These are phyloP conservation scores for Naganishia onofrii DNA, from an alignment of 768 basidiomycete species.

Conservation along the genomic window DNA sequence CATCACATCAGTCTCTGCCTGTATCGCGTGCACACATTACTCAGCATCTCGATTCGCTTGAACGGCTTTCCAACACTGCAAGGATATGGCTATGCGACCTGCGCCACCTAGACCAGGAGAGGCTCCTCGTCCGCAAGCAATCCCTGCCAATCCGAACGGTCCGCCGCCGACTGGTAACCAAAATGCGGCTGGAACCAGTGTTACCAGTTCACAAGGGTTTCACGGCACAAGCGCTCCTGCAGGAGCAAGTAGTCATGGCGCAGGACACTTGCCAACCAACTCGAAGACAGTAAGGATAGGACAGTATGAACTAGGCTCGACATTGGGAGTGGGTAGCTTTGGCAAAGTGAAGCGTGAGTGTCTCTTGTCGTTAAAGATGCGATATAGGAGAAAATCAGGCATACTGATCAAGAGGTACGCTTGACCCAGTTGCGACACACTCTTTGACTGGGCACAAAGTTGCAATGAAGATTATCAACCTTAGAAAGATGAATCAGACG, in stretches of 20 bases:
- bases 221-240: slow-evolving; percentile 9
- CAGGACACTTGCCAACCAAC: slow-evolving; percentile 26
- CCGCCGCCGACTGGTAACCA: neutral
- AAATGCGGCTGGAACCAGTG: slow-evolving; percentile 9
- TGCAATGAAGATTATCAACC: slow-evolving; percentile 96
- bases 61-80: neutral
- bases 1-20: neutral
- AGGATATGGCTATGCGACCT: slow-evolving; percentile 46
- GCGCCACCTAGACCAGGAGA: slow-evolving; percentile 37
- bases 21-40: neutral
- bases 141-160: slow-evolving; percentile 20
- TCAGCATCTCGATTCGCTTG: neutral
- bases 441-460: slow-evolving; percentile 91
- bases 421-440: slow-evolving; percentile 77
- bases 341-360: slow-evolving; percentile 96
- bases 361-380: neutral
- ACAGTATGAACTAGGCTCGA: slow-evolving; percentile 80
- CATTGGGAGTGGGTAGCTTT: slow-evolving; percentile 94
- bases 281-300: slow-evolving; percentile 71
- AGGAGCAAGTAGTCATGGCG: slow-evolving; percentile 21
- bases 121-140: slow-evolving; percentile 23
- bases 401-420: slow-evolving; percentile 20
- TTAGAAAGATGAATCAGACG: slow-evolving; percentile 84
- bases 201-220: slow-evolving; percentile 17
- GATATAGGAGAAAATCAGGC: neutral